Evolutionary conservation across 148 eudicot species (phyloP).

Genomic region (Fagopyrum homotropicum): DNA sequence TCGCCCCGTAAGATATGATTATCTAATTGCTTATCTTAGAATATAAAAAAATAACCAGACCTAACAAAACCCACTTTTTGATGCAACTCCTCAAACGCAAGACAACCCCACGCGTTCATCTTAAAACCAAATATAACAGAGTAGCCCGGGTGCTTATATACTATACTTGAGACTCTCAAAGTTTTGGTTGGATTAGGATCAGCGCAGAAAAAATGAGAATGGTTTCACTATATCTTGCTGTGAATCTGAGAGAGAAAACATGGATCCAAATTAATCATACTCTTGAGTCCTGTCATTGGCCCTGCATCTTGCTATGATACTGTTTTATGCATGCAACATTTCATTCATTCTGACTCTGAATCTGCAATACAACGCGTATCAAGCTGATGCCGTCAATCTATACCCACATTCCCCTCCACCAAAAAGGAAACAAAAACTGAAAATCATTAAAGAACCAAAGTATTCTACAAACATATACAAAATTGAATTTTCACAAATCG

Average conservation of each 20-base stretch:
- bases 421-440: background rate
- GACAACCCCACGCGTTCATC: too few species aligned
- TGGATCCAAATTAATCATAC: too few species aligned
- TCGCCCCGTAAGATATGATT: too few species aligned
- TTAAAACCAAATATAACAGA: too few species aligned
- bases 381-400: background rate
- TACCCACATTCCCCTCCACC: slow-evolving; percentile 7
- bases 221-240: background rate
- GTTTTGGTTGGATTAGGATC: background rate
- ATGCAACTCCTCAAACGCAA: too few species aligned
- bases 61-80: too few species aligned
- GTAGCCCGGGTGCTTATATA: too few species aligned
- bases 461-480: background rate
- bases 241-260: too few species aligned
- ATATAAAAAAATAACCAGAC: too few species aligned
- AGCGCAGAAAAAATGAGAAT: background rate
- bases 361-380: slow-evolving; percentile 3
- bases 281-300: too few species aligned
- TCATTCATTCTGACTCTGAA: background rate
- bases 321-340: background rate
- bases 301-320: too few species aligned
- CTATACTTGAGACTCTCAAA: background rate
- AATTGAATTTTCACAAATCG: slow-evolving; percentile 8
- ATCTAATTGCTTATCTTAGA: too few species aligned
- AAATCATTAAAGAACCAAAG: background rate